Conservation (phyloP, 257 asterid genomes). For the Henckelia pumila region DNA sequence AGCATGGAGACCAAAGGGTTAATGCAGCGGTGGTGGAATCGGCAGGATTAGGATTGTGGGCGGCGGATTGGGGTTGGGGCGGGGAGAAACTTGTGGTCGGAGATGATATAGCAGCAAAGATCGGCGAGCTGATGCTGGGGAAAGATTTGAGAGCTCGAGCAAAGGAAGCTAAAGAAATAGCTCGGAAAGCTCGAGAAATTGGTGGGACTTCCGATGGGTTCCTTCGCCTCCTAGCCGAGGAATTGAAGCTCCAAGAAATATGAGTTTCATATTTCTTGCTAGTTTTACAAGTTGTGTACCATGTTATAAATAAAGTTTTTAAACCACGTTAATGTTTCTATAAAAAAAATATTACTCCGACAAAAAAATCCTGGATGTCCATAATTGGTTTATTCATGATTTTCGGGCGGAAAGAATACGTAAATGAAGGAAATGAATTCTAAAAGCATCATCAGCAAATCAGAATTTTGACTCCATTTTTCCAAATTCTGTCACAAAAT, state of each 20-base stretch:
- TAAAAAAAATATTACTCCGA: no score
- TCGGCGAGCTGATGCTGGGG: slow-evolving; percentile 26
- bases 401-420: no score
- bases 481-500: no score
- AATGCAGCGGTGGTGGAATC: slow-evolving; percentile 41
- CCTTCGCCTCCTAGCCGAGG: slow-evolving; percentile 25
- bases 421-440: no score
- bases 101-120: slow-evolving; percentile 33
- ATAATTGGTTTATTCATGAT: no score
- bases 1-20: slow-evolving; percentile 40
- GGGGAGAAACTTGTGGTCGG: slow-evolving; percentile 24
- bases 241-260: slow-evolving; percentile 8
- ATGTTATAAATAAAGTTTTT: no score
- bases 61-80: slow-evolving; percentile 39
- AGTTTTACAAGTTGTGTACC: not conserved
- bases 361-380: no score
- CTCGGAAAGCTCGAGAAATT: slow-evolving; percentile 22
- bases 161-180: slow-evolving; percentile 24
- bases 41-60: slow-evolving; percentile 39
- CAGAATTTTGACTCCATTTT: no score
- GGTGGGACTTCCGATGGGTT: slow-evolving; percentile 30
- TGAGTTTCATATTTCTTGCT: not conserved
- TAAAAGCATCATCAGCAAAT: no score
- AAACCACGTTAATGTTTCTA: no score
- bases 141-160: slow-evolving; percentile 24